Conservation (phyloP, 2,329 filamentous ascomycete species). For the Trichoderma harzianum region DNA sequence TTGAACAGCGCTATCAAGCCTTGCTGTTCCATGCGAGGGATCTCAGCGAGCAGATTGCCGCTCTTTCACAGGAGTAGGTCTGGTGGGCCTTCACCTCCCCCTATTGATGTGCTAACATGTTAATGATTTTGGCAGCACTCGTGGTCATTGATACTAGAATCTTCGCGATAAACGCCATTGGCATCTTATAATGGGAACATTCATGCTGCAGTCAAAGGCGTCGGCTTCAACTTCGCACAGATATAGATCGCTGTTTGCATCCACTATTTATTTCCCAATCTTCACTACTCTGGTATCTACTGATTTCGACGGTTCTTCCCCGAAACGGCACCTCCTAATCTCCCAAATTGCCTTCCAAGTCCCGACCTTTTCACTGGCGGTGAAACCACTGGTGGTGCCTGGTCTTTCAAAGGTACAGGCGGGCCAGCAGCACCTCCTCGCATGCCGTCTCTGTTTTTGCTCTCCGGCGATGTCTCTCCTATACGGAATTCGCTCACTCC, state of each 20-base stretch:
- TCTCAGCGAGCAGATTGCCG: conserved; percentile 59
- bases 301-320: conserved; percentile 55
- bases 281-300: not conserved
- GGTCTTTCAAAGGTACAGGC: conserved; percentile 49
- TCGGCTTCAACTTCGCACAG: not conserved
- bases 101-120: conserved; percentile 67
- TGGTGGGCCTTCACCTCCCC: conserved; percentile 68
- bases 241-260: not conserved
- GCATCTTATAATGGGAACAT: not conserved
- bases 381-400: conserved; percentile 39
- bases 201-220: not conserved
- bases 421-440: conserved; percentile 35
- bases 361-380: conserved; percentile 57
- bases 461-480: conserved; percentile 39
- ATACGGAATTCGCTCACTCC: conserved; percentile 42
- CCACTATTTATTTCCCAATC: not conserved
- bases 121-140: not conserved
- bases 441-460: conserved; percentile 40
- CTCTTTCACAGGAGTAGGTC: conserved; percentile 55
- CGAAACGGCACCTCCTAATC: conserved; percentile 67
- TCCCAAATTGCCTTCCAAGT: conserved; percentile 65
- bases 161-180: not conserved
- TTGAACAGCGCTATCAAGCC: conserved; percentile 57
- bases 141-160: not conserved
- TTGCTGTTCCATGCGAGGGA: conserved; percentile 56